A percentile compares a stretch with the other conserved stretches of the same genome.
These are phyloP conservation scores for Hyphopichia fennica DNA, from an alignment of 1,139 yeast species.

Conservation along the genomic window DNA sequence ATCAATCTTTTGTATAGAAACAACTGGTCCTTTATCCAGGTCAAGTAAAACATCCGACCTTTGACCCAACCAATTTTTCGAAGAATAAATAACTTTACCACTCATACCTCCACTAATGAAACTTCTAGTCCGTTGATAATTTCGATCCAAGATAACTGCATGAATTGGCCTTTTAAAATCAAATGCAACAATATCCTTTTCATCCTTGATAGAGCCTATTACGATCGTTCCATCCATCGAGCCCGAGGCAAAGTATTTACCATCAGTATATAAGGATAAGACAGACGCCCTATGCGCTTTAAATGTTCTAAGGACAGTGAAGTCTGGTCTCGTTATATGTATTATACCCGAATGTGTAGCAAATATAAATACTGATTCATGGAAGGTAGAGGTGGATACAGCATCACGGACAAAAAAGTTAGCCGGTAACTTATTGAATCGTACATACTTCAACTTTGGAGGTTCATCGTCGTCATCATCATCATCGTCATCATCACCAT, in stretches of 20 bases:
- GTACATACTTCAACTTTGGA: constrained; percentile 71
- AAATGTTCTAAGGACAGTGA: constrained; percentile 63
- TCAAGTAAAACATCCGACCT: constrained; percentile 67
- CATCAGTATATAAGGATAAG: constrained; percentile 70
- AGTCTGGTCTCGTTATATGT: constrained; percentile 62
- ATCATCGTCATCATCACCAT: constrained; percentile 11
- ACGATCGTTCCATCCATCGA: constrained; percentile 94
- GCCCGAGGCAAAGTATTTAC: constrained; percentile 74
- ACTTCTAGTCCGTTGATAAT: constrained; percentile 58
- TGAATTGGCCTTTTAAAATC: constrained; percentile 90
- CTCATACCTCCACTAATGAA: constrained; percentile 91
- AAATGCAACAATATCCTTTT: constrained; percentile 65
- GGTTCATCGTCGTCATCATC: constrained; percentile 59
- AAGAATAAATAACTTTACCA: constrained; percentile 75
- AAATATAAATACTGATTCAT: constrained; percentile 63
- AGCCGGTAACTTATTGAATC: constrained; percentile 64
- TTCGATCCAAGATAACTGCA: constrained; percentile 76
- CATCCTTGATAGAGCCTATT: constrained; percentile 67
- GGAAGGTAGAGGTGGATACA: constrained; percentile 65
- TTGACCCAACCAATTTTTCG: constrained; percentile 84
- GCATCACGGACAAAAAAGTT: constrained; percentile 74
- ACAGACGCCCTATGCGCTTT: constrained; percentile 88
- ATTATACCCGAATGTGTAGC: constrained; percentile 90
- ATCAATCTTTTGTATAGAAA: constrained; percentile 59
- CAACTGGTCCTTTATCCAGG: constrained; percentile 69